Base-by-base conservation (phyloP, 371 early-diverging fungal species). In the Mortierella sp. region DNA sequence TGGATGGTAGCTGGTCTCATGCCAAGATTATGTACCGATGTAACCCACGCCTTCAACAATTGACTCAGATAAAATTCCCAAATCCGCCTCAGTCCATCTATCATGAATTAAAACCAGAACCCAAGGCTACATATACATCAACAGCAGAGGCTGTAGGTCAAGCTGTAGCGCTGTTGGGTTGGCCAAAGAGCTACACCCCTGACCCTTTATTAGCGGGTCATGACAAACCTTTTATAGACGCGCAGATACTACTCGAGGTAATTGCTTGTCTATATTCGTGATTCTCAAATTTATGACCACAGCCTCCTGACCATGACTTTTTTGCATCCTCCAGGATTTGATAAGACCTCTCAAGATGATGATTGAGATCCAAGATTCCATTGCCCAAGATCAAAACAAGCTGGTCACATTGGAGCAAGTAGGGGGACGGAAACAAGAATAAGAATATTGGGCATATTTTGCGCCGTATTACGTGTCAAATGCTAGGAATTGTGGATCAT, bases 1-100 rank as follows among this genome's bases (percentile, higher is more conserved):
- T 82, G 32, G 83, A 82, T 55, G 83, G 83, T 0, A 76, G 72
- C 37, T 82, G 83, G 83, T 76, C 77, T 0, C 83, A 82, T 17
- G 83, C 83, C 49, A 82, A 82, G 54, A 69, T 82, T 37, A 72
- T 82, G 70, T 76, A 82, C 59, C 69, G 83, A 10, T 82, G 64
- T 40, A 82, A 82, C 58, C 74, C 83, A 3, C 83, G 83, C 4
- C 64, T 82, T 1, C 83, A 82, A 43, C 70, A 82, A 34, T 29
- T 82, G 58, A 34, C 63, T 9, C 79, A 78, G 55, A 66, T 82
- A 29, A 76, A 73, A 26, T 77, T 82, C 35, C 70, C 83, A 6
- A 64, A 61, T 26, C 83, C 83, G 3, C 77, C 76, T 1, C 83
- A 67, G 43, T 76, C 83, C 8, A 72, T 82, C 49, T 82, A 82